Base-by-base conservation (phyloP, 108 stramenopile genomes). In the Poteriospumella lacustris region DNA sequence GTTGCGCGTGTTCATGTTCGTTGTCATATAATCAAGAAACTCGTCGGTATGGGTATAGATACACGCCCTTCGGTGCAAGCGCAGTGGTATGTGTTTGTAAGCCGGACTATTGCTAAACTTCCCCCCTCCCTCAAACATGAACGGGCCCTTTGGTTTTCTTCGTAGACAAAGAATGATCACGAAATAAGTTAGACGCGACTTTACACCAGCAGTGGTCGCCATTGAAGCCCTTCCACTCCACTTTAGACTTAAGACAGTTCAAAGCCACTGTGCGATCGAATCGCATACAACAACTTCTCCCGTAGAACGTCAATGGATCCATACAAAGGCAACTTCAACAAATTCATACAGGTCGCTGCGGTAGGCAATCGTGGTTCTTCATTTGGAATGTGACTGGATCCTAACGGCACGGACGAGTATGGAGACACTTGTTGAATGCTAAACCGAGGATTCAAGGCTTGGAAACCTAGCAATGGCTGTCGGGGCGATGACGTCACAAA, bases 311-410 rank as follows among this genome's bases (percentile, higher is more conserved):
- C 85, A 2, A 24, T 68, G 73, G 92, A 91, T 70, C 58, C 81
- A 78, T 99, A 99, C 68, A 93, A 91, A 5, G 98, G 98, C 0
- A 99, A 87, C 82, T 99, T 98, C 47, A 99, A 85, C 59, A 96
- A 83, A 79, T 99, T 97, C 92, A 97, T 95, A 76, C 98, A 99
- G 5, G 98, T 97, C 2, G 90, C 84, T 44, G 88, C 85, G 0
- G 94, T 93, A 5, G 97, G 96, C 0, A 97, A 87, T n/a, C 89
- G 82, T 33, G 84, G 82, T 24, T 68, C 58, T 42, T 68, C 58
- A 34, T 78, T 68, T 47, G 68, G 75, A 88, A 87, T 29, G 68
- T 85, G 3, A 81, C 62, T 41, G 84, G 84, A n/a, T 84, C 86
- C 43, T 78, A 76, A 5, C 75, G 1, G 67, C 43, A 68, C 47